A percentile compares a stretch with the other conserved stretches of the same genome.
Conservation (phyloP, 495 filamentous ascomycete genomes). For the Emericellopsis terricola region DNA sequence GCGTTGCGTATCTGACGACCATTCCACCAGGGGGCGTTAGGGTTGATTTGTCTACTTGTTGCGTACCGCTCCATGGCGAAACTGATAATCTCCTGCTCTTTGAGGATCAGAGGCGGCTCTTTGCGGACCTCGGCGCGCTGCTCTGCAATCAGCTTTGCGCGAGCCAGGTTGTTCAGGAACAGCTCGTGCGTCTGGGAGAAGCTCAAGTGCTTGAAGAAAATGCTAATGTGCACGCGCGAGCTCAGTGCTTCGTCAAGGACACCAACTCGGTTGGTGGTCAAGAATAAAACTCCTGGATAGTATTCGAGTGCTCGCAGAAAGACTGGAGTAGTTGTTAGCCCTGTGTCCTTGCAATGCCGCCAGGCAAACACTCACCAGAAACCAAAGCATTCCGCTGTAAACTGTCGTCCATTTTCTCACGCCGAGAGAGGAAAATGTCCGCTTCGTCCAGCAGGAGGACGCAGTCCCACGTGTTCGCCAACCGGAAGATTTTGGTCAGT, state of each 20-base stretch:
- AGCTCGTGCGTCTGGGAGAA: conserved; percentile 65
- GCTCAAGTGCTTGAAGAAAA: conserved; percentile 6
- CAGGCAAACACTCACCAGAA: conserved; percentile 8
- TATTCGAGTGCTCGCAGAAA: conserved; percentile 35
- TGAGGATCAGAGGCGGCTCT: conserved; percentile 10
- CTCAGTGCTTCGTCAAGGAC: conserved; percentile 32
- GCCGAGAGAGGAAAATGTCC: conserved; percentile 31
- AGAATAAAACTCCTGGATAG: conserved; percentile 31
- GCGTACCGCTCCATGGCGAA: conserved; percentile 48
- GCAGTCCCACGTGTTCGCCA: conserved; percentile 35
- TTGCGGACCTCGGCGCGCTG: conserved; percentile 15
- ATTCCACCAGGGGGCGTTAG: conserved; percentile 19
- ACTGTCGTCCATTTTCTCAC: conserved; percentile 23
- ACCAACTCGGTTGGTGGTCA: conserved; percentile 32
- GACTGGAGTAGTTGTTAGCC: too few relatives aligned
- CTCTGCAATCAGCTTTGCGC: conserved; percentile 33
- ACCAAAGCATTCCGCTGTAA: conserved; percentile 34
- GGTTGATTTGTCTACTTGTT: conserved; percentile 6
- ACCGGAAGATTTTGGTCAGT: conserved; percentile 30
- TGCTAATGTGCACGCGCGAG: conserved; percentile 27
- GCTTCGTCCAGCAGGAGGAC: conserved; percentile 36
- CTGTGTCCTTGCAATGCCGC: background rate
- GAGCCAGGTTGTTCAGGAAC: conserved; percentile 59
- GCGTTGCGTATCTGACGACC: conserved; percentile 43
- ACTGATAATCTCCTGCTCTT: conserved; percentile 24